Evolutionary conservation across 768 basidiomycete species (phyloP), one percentile per base, ranked within the genome.

Genomic region (Kwoniella botswanensis): DNA sequence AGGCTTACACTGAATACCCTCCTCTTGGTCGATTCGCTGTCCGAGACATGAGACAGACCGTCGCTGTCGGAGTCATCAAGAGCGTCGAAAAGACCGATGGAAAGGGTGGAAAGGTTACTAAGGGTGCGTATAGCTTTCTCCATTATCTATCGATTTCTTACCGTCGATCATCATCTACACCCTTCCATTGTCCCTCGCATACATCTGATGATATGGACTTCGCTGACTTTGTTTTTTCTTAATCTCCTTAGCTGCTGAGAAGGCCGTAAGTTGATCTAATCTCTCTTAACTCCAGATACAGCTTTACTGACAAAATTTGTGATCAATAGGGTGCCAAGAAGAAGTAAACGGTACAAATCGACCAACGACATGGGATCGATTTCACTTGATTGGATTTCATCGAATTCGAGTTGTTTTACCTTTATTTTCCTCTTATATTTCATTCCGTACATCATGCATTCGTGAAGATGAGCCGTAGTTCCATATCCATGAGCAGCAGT

Each of bases 41-140:
- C 85, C 94, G 94, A 91, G 94, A 97, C 89, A 97, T 98, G 95
- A 92, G 95, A 85, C 95, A 98, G 88, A 97, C 96, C 74, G 96
- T 99, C 75, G 94, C 94, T 76, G 94, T 97, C 82, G 94, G 94
- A 86, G 92, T 98, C 87, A 97, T 98, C 89, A 98, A 98, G 88
- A 89, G 90, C 72, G 94, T 97, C 74, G 94, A 68, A 59, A 71
- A 71, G 35, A 68, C 93, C 76, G 94, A 95, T 70, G 94, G 93
- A 86, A 79, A 87, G 82, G 87, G 88, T 80, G 94, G 94, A 80
- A 96, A 96, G 89, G 89, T 78, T 62, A 83, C 82, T 67, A 83
- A 82, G 70, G 77, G 76, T 56, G 73, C 65, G 29, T 74, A 79
- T 70, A 67, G 78, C 70, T 21, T 35, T 44, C 22, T 44, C 10